Conservation (phyloP, 345 rosid genomes). For the Mercurialis annua region DNA sequence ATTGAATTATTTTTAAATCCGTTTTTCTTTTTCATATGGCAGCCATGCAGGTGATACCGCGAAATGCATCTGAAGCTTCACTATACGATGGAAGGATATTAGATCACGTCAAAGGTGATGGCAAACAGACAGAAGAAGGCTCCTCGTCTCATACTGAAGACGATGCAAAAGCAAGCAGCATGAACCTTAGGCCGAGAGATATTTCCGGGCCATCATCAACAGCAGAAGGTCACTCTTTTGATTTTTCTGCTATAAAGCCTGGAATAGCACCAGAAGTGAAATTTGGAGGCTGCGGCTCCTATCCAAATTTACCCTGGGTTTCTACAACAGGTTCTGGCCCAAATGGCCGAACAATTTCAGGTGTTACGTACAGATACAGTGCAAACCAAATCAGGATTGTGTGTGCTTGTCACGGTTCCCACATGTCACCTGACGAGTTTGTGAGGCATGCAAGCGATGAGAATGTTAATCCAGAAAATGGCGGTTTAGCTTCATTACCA, state of each 20-base stretch:
- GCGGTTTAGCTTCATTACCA: constrained; percentile 45
- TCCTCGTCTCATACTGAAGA: constrained; percentile 57
- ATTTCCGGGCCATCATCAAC: constrained; percentile 40
- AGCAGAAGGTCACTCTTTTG: constrained; percentile 48
- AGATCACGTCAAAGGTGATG: constrained; percentile 57
- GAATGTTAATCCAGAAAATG: constrained; percentile 44
- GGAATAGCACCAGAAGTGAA: constrained; percentile 81
- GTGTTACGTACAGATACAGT: constrained; percentile 77
- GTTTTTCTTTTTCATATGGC: constrained; percentile 26
- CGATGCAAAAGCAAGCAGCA: constrained; percentile 40
- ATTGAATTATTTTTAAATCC: constrained; percentile 5
- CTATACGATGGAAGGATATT: constrained; percentile 36
- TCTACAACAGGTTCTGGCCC: constrained; percentile 85
- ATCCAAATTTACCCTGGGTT: constrained; percentile 92
- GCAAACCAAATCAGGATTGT: constrained; percentile 76
- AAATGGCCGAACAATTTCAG: constrained; percentile 81
- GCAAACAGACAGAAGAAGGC: constrained; percentile 76
- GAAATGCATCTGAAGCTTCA: constrained; percentile 36
- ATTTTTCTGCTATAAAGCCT: constrained; percentile 78
- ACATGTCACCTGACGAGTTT: constrained; percentile 94
- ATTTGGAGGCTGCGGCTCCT: constrained; percentile 86
- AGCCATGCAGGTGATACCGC: constrained; percentile 36
- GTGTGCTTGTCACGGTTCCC: constrained; percentile 93
- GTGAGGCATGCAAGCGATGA: constrained; percentile 82
- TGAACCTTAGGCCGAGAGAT: constrained; percentile 36